These are phyloP conservation scores for Phanerochaete sordida DNA, from an alignment of 768 basidiomycete genomes.

Conservation along the genomic window DNA sequence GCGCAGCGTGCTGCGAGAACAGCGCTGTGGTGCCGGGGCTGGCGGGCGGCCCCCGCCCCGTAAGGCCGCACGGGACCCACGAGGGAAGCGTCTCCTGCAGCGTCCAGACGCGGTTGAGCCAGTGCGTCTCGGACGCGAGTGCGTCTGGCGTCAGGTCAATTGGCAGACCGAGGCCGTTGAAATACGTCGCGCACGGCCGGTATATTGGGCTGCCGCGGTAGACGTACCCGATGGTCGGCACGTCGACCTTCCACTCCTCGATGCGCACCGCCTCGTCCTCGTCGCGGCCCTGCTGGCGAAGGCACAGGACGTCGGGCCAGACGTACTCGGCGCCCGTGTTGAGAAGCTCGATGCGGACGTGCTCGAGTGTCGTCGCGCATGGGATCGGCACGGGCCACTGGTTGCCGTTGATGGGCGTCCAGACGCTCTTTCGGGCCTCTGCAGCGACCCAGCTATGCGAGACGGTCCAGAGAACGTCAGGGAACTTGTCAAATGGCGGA, in stretches of 20 bases:
- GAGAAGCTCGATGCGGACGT: conserved; percentile 6
- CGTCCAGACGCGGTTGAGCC: conserved; percentile 8
- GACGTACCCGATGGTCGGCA: conserved; percentile 6
- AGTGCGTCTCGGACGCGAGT: not conserved
- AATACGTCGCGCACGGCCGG: not conserved
- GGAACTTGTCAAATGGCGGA: too few relatives aligned
- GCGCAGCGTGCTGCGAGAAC: too few relatives aligned
- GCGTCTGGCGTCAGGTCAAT: not conserved
- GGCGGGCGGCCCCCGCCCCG: too few relatives aligned
- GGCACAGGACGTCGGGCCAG: not conserved
- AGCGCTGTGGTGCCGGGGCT: too few relatives aligned
- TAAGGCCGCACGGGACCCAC: too few relatives aligned
- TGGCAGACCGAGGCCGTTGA: not conserved
- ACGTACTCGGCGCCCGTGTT: conserved; percentile 1
- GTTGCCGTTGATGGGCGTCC: not conserved
- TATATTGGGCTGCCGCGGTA: not conserved
- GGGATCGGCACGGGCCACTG: conserved; percentile 6
- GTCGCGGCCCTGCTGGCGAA: not conserved
- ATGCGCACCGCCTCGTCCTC: not conserved
- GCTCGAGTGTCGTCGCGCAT: not conserved
- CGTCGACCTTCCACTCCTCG: conserved; percentile 6
- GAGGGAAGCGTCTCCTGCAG: not conserved
- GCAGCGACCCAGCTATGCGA: conserved; percentile 3
- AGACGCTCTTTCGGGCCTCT: not conserved
- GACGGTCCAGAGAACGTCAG: not conserved